These are phyloP conservation scores for Gymnopilus junonius DNA, from an alignment of 768 basidiomycete genomes.

Conservation along the genomic window DNA sequence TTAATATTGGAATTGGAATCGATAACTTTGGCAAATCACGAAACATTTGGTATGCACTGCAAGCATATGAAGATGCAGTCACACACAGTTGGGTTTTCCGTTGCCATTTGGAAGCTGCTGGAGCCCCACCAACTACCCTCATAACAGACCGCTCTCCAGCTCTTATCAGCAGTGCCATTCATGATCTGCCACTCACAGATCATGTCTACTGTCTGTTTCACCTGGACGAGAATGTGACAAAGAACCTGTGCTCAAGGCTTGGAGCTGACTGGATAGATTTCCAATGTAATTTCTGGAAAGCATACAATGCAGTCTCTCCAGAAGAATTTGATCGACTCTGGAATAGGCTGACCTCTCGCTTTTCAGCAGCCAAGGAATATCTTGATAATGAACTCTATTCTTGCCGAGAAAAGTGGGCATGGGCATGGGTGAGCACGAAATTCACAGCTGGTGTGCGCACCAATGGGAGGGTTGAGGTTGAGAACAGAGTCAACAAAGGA, in stretches of 20 bases:
- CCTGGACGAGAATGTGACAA: conserved; percentile 30
- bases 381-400: conserved; percentile 32
- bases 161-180: conserved; percentile 21
- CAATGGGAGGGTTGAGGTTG: conserved; percentile 34
- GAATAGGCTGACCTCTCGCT: not conserved
- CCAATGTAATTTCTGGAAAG: conserved; percentile 30
- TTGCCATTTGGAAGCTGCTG: conserved; percentile 17
- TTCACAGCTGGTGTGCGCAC: conserved; percentile 40
- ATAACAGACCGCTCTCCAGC: conserved; percentile 12
- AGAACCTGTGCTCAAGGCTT: conserved; percentile 23
- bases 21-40: conserved; percentile 27
- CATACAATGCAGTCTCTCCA: conserved; percentile 34
- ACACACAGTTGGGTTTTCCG: conserved; percentile 23
- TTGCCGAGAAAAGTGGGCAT: conserved; percentile 37
- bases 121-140: conserved; percentile 15
- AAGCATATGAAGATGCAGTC: conserved; percentile 16
- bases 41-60: conserved; percentile 31
- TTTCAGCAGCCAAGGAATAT: conserved; percentile 21
- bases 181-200: conserved; percentile 21
- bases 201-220: conserved; percentile 37
- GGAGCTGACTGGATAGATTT: conserved; percentile 26
- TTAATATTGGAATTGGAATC: conserved; percentile 37
- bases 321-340: conserved; percentile 30
- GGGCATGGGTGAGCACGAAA: conserved; percentile 30
- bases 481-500: conserved; percentile 32